Conservation (phyloP, 805 yeast genomes). For the Ogataea pignaliae region DNA sequence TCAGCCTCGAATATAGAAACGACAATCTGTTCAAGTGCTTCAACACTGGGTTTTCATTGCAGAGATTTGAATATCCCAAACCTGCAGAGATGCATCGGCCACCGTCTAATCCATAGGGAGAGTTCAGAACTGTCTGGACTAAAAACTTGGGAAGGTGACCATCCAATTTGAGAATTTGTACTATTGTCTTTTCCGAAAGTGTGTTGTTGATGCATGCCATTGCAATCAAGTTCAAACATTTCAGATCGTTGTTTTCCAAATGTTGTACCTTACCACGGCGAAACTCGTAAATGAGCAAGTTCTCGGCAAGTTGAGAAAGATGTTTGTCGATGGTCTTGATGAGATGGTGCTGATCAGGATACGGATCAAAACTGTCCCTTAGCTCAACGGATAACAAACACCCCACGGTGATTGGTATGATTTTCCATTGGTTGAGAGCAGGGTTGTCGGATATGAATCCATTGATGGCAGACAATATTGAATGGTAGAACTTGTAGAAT, state of each 20-base stretch:
- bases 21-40: conserved; percentile 48
- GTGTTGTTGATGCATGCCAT: conserved; percentile 14
- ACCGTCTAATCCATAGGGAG: conserved; percentile 21
- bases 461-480: conserved; percentile 32
- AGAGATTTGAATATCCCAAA: neutral
- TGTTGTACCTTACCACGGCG: neutral
- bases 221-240: conserved; percentile 11
- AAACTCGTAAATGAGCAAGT: conserved; percentile 6
- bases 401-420: conserved; percentile 45
- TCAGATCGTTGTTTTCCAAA: conserved; percentile 8
- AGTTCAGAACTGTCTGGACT: conserved; percentile 15
- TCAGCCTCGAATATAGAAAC: conserved; percentile 28
- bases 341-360: conserved; percentile 22
- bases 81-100: conserved; percentile 6
- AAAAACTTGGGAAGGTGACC: conserved; percentile 16
- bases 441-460: conserved; percentile 25
- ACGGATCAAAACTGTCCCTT: conserved; percentile 20
- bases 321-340: conserved; percentile 19
- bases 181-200: conserved; percentile 6
- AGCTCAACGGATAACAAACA: conserved; percentile 33
- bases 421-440: conserved; percentile 37
- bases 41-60: conserved; percentile 34
- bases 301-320: conserved; percentile 9
- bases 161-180: conserved; percentile 4
- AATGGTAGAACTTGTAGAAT: conserved; percentile 39